Evolutionary conservation across 148 eudicot genomes (phyloP).

Genomic region (Hydrangea macrophylla): DNA sequence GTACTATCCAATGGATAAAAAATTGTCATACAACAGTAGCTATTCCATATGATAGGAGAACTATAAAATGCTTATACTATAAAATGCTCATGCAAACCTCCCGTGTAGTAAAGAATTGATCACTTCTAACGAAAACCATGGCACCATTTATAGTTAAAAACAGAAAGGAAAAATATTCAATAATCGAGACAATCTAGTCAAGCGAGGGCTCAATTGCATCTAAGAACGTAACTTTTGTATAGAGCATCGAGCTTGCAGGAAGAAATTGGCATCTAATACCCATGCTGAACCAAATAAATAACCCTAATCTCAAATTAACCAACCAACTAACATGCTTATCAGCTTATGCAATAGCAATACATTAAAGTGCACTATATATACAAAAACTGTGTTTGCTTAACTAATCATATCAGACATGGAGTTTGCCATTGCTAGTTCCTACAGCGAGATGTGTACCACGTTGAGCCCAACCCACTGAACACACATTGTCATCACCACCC

Average conservation of each 20-base stretch:
- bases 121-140: too few relatives aligned
- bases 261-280: neutral
- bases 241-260: neutral
- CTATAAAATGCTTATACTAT: too few relatives aligned
- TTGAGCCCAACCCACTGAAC: slow-evolving; percentile 95
- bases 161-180: neutral
- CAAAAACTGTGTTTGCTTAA: neutral
- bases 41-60: too few relatives aligned
- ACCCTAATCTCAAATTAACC: slow-evolving; percentile 6
- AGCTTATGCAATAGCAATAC: neutral
- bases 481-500: slow-evolving; percentile 79
- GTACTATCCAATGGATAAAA: too few relatives aligned
- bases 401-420: slow-evolving; percentile 42
- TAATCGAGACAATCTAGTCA: neutral
- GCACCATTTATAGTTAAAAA: too few relatives aligned
- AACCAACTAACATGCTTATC: neutral
- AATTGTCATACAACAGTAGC: too few relatives aligned
- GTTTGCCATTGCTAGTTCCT: slow-evolving; percentile 72
- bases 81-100: too few relatives aligned
- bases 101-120: too few relatives aligned
- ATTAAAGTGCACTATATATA: neutral
- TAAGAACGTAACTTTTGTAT: neutral
- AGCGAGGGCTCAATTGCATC: neutral
- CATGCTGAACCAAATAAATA: neutral
- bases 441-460: slow-evolving; percentile 84